These are phyloP conservation scores for Penicillium roqueforti DNA, from an alignment of 495 filamentous ascomycete genomes.

Conservation along the genomic window DNA sequence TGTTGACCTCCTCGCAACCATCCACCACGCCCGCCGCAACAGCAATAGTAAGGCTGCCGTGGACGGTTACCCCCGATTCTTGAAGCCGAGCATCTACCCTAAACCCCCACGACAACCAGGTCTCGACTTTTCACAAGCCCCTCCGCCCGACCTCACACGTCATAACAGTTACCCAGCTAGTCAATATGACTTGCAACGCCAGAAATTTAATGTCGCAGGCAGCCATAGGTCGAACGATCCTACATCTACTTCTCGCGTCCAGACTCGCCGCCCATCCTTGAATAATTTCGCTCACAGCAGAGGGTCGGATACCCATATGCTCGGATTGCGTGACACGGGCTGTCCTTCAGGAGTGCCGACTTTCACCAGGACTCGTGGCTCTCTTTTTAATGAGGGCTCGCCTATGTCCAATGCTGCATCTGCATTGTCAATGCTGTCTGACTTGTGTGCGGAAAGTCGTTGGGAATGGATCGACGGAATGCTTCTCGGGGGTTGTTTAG, in stretches of 20 bases:
- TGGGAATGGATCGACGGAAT: slow-evolving; percentile 98
- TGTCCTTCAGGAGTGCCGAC: slow-evolving; percentile 26
- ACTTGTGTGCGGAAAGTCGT: slow-evolving; percentile 76
- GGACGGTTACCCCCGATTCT: slow-evolving; percentile 35
- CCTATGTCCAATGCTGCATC: slow-evolving; percentile 51
- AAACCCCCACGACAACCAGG: slow-evolving; percentile 55
- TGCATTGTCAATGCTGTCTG: slow-evolving; percentile 74
- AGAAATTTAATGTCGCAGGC: slow-evolving; percentile 17
- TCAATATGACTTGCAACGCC: slow-evolving; percentile 33
- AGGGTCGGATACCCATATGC: slow-evolving; percentile 26
- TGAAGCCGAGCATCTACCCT: slow-evolving; percentile 59
- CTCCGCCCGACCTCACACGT: slow-evolving; percentile 28
- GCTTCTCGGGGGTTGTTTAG: slow-evolving; percentile 85
- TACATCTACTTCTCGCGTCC: slow-evolving; percentile 13
- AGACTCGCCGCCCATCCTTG: slow-evolving; percentile 26
- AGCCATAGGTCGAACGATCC: slow-evolving; percentile 13
- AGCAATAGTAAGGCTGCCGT: slow-evolving; percentile 32
- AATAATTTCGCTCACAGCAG: slow-evolving; percentile 27
- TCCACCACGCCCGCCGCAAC: slow-evolving; percentile 58
- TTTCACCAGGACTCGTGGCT: slow-evolving; percentile 36
- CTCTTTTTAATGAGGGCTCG: slow-evolving; percentile 33
- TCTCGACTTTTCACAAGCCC: slow-evolving; percentile 38
- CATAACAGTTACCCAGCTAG: slow-evolving; percentile 42
- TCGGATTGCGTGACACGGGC: slow-evolving; percentile 30
- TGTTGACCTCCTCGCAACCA: slow-evolving; percentile 72